Conservation (phyloP, 2,329 filamentous ascomycete species). For the Verticillium isaacii region DNA sequence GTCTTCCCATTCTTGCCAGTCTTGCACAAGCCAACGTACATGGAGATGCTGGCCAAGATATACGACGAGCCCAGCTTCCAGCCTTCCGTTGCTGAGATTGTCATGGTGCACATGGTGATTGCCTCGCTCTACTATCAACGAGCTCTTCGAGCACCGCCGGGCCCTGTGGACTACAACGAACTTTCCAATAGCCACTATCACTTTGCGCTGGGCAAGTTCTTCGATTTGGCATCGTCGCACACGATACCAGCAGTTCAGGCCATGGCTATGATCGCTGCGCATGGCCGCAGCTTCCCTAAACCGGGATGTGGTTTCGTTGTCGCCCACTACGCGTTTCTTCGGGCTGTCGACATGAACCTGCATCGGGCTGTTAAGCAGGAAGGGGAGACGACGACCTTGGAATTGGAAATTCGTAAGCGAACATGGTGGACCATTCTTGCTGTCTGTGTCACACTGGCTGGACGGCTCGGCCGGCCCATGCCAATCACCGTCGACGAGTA, state of each 20-base stretch:
- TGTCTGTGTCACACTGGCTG: slow-evolving; percentile 64
- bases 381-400: slow-evolving; percentile 46
- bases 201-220: slow-evolving; percentile 65
- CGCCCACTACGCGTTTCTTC: slow-evolving; percentile 57
- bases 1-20: slow-evolving; percentile 69
- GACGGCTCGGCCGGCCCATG: slow-evolving; percentile 74
- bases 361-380: slow-evolving; percentile 62
- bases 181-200: slow-evolving; percentile 76
- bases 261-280: slow-evolving; percentile 64
- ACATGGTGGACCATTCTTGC: slow-evolving; percentile 70
- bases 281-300: slow-evolving; percentile 74
- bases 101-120: slow-evolving; percentile 74
- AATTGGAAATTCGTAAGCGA: slow-evolving; percentile 72
- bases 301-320: slow-evolving; percentile 71
- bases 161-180: slow-evolving; percentile 50
- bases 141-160: slow-evolving; percentile 61
- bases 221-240: slow-evolving; percentile 56
- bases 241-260: slow-evolving; percentile 68
- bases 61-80: slow-evolving; percentile 66
- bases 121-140: slow-evolving; percentile 75
- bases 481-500: slow-evolving; percentile 69
- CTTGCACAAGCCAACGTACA: slow-evolving; percentile 71
- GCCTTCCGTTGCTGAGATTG: slow-evolving; percentile 59
- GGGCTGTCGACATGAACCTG: slow-evolving; percentile 70
- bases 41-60: slow-evolving; percentile 53